Base-by-base conservation (phyloP, 805 yeast species). In the Candida montana region DNA sequence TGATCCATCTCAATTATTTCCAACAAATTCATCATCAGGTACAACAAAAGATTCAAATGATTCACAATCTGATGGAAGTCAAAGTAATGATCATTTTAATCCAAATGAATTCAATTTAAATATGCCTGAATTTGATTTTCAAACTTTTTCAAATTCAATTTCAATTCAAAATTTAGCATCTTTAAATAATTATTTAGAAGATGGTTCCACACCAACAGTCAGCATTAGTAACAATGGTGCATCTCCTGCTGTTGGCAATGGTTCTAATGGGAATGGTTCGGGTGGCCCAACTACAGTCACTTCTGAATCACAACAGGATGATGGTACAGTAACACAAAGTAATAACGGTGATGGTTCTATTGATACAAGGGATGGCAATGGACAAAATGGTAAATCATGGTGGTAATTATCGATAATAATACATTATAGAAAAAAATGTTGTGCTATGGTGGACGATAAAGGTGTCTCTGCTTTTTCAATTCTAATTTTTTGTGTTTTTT, bases 1-100 rank as follows among this genome's bases (percentile, higher is more conserved):
- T 29, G 54, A 55, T 35, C 61, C 61, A 13, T 42, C 60, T 4
- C 55, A 53, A 16, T 40, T 57, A 9, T 57, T 57, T 39, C 58
- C 61, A 8, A 24, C 41, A 5, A 31, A 28, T 4, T 27, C 40
- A 7, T 27, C 40, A 7, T 6, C 37, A 6, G 24, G 16, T 4
- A 38, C 35, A n/a, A n/a, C n/a, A 13, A 20, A 21, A 18, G 41
- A 35, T 8, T 17, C 46, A 15, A 39, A 47, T 6, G 39, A 45
- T 9, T 23, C 46, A 4, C 41, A 35, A 13, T 44, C 56, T 8
- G 54, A 52, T 17, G 48, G 47, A 5, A 45, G 43, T 9, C 29
- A 26, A 26, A 40, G 38, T n/a, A 30, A 33, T 31, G 55, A 53
- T 26, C 34, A 44, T 3, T 35, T 48, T n/a, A 46, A 48, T 15